Evolutionary conservation across 257 asterid species (phyloP).

Genomic region (Solanum paucissectum): DNA sequence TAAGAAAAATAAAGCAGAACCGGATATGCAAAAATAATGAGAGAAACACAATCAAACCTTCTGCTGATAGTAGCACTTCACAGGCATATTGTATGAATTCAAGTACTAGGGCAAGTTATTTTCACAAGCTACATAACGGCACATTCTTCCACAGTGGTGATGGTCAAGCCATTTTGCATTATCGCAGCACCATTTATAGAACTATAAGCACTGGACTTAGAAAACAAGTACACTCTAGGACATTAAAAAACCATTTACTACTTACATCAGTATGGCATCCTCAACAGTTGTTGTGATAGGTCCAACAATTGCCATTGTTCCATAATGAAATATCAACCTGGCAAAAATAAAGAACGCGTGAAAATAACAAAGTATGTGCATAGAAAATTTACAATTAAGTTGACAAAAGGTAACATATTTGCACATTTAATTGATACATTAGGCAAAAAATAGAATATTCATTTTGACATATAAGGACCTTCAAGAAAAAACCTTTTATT

Average conservation of each 20-base stretch:
- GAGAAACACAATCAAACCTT: background rate
- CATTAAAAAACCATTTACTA: conserved; percentile 5
- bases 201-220: background rate
- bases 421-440: background rate
- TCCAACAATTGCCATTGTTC: conserved; percentile 90
- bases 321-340: conserved; percentile 72
- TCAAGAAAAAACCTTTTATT: background rate
- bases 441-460: background rate
- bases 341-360: background rate
- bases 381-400: background rate
- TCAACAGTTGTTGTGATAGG: conserved; percentile 85
- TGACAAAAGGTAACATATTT: background rate
- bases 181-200: background rate
- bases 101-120: background rate
- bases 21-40: background rate
- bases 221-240: background rate
- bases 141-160: background rate
- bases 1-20: background rate
- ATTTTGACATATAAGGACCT: background rate
- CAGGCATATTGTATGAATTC: background rate
- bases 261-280: conserved; percentile 90
- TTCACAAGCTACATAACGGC: background rate
- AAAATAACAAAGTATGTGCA: background rate
- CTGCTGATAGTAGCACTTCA: background rate
- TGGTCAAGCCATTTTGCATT: background rate